These are phyloP conservation scores for Yamadazyma ubonensis DNA, from an alignment of 805 yeast genomes.

Conservation along the genomic window DNA sequence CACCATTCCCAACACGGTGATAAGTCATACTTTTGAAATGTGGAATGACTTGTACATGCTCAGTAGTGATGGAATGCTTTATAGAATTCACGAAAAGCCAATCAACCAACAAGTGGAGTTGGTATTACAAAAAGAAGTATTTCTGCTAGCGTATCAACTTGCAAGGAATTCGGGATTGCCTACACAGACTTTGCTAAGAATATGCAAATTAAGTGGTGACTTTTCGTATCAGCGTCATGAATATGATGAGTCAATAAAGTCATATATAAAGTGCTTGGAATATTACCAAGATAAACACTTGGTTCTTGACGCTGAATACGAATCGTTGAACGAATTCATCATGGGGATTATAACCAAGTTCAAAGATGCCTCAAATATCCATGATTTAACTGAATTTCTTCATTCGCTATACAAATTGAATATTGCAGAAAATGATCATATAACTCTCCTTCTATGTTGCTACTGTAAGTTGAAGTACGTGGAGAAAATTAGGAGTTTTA, in stretches of 20 bases:
- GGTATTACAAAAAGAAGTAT: constrained; percentile 67
- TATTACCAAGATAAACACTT: constrained; percentile 17
- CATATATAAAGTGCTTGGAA: constrained; percentile 54
- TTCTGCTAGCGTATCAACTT: constrained; percentile 66
- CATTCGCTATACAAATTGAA: constrained; percentile 55
- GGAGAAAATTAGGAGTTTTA: constrained; percentile 56
- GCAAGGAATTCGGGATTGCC: constrained; percentile 45
- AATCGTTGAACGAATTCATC: constrained; percentile 39
- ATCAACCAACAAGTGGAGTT: constrained; percentile 67
- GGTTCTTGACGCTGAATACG: constrained; percentile 18
- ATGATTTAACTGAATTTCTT: constrained; percentile 60
- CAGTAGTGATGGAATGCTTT: constrained; percentile 73
- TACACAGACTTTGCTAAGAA: constrained; percentile 27
- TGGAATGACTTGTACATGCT: constrained; percentile 61
- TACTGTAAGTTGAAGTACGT: constrained; percentile 71
- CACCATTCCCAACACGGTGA: constrained; percentile 59
- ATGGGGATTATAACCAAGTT: constrained; percentile 78
- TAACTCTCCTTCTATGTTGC: constrained; percentile 74
- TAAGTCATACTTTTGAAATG: constrained; percentile 55
- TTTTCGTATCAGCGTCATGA: constrained; percentile 65
- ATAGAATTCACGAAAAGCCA: constrained; percentile 64
- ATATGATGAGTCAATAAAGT: constrained; percentile 66
- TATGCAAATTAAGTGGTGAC: constrained; percentile 60
- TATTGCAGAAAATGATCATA: constrained; percentile 72
- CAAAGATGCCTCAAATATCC: constrained; percentile 72